phyloP scores from a whole-genome alignment of 192 early-diverging fungal genomes.

The Mortierella alpina region DNA sequence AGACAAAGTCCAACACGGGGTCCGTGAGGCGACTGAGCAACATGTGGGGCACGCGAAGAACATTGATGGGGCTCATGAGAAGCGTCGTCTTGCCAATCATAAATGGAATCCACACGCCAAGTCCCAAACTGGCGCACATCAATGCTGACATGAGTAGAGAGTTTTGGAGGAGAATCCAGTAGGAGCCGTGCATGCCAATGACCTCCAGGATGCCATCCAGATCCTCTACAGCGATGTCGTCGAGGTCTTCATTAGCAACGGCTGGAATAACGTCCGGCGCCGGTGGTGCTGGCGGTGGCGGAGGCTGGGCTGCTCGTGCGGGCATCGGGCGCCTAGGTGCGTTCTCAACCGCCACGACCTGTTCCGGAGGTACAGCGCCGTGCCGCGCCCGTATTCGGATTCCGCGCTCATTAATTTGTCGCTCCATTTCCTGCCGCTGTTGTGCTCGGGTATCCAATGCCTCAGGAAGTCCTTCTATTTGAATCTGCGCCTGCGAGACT shows the following conservation, averaged over 20 bases:
- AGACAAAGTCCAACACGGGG: conserved; percentile 33
- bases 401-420: conserved; percentile 31
- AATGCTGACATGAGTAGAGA: conserved; percentile 82
- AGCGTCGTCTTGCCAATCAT: conserved; percentile 68
- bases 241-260: conserved; percentile 44
- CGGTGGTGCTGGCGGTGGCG: not conserved
- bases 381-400: conserved; percentile 2
- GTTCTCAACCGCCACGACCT: not conserved
- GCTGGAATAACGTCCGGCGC: not conserved
- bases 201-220: conserved; percentile 86
- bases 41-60: conserved; percentile 15
- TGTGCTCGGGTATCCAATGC: not conserved
- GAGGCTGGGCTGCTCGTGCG: not conserved
- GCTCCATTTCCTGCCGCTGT: conserved; percentile 28
- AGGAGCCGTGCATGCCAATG: conserved; percentile 90
- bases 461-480: not conserved
- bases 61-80: conserved; percentile 40
- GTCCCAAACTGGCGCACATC: conserved; percentile 79
- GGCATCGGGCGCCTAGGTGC: not conserved
- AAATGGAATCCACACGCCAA: conserved; percentile 85
- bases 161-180: conserved; percentile 83
- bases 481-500: not conserved
- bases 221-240: conserved; percentile 69
- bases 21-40: conserved; percentile 36
- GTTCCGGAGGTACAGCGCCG: not conserved